A percentile compares a stretch with the other conserved stretches of the same genome.
Conservation (phyloP, 768 basidiomycete species). For the Suillus weaverae region DNA sequence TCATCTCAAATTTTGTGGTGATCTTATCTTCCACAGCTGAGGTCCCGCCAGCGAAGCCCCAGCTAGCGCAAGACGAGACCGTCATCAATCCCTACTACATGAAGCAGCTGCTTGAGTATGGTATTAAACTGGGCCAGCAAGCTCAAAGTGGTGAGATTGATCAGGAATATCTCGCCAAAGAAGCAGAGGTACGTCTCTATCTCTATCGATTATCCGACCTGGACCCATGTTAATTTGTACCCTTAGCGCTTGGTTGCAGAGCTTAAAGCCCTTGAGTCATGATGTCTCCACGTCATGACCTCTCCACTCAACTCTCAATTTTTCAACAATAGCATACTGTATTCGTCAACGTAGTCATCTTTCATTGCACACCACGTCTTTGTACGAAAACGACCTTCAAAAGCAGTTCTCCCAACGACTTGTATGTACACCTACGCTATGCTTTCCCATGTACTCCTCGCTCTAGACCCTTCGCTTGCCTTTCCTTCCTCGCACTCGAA, state of each 20-base stretch:
- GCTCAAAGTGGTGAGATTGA: slow-evolving; percentile 41
- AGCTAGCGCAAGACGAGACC: slow-evolving; percentile 54
- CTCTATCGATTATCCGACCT: not conserved
- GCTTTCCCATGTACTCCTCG: slow-evolving; percentile 9
- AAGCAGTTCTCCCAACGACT: slow-evolving; percentile 19
- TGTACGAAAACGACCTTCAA: slow-evolving; percentile 29
- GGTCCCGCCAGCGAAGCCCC: slow-evolving; percentile 29
- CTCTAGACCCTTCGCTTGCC: not conserved
- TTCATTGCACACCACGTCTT: slow-evolving; percentile 22
- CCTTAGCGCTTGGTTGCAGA: slow-evolving; percentile 64
- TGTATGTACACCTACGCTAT: slow-evolving; percentile 34
- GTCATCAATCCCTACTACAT: slow-evolving; percentile 81
- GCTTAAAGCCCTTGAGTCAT: slow-evolving; percentile 50
- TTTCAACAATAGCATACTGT: slow-evolving; percentile 26
- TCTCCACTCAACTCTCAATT: slow-evolving; percentile 8
- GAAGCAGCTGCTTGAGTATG: slow-evolving; percentile 71
- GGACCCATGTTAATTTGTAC: slow-evolving; percentile 4
- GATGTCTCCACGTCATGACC: slow-evolving; percentile 12
- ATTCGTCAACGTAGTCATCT: slow-evolving; percentile 24
- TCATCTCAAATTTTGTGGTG: not conserved
- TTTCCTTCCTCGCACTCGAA: slow-evolving; percentile 20
- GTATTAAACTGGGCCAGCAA: slow-evolving; percentile 57
- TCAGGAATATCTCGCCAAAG: slow-evolving; percentile 47
- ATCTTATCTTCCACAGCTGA: slow-evolving; percentile 22
- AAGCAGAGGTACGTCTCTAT: slow-evolving; percentile 53